These are phyloP conservation scores for Yarrowia phangngaensis DNA, from an alignment of 805 yeast species.

Conservation along the genomic window DNA sequence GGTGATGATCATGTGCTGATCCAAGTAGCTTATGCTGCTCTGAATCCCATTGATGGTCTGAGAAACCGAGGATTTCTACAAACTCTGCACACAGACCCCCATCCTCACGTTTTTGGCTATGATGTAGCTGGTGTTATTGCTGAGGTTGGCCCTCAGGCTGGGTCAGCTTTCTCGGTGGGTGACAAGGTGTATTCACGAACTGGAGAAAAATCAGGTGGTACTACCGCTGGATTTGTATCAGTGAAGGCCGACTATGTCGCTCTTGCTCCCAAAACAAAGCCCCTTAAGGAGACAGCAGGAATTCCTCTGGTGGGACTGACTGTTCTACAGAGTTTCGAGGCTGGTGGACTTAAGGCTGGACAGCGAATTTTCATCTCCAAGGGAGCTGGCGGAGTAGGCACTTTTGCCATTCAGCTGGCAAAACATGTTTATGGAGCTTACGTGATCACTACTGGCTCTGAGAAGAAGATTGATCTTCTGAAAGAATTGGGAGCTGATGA, in stretches of 20 bases:
- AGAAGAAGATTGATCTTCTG: constrained; percentile 29
- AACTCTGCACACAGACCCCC: constrained; percentile 14
- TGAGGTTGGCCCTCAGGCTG: constrained; percentile 31
- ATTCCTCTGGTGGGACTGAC: constrained; percentile 31
- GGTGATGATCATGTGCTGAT: constrained; percentile 29
- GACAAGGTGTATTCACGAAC: constrained; percentile 30
- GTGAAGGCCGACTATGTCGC: constrained; percentile 27
- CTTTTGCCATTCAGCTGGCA: constrained; percentile 31
- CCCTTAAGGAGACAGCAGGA: constrained; percentile 31
- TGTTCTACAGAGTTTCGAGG: constrained; percentile 29
- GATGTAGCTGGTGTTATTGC: constrained; percentile 35
- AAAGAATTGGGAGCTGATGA: constrained; percentile 30
- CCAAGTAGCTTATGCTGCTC: constrained; percentile 31
- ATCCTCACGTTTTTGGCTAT: constrained; percentile 31
- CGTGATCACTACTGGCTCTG: constrained; percentile 32
- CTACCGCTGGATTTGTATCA: constrained; percentile 30
- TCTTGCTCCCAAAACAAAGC: constrained; percentile 30
- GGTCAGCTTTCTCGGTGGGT: constrained; percentile 30
- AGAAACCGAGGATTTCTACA: constrained; percentile 28
- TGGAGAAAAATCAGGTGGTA: constrained; percentile 25
- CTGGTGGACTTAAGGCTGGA: constrained; percentile 6
- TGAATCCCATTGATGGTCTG: constrained; percentile 35
- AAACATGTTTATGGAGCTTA: constrained; percentile 31
- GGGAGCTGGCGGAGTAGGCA: constrained; percentile 30
- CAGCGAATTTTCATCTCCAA: constrained; percentile 31